phyloP scores from a whole-genome alignment of 345 rosid species.

The Euphorbia peplus region DNA sequence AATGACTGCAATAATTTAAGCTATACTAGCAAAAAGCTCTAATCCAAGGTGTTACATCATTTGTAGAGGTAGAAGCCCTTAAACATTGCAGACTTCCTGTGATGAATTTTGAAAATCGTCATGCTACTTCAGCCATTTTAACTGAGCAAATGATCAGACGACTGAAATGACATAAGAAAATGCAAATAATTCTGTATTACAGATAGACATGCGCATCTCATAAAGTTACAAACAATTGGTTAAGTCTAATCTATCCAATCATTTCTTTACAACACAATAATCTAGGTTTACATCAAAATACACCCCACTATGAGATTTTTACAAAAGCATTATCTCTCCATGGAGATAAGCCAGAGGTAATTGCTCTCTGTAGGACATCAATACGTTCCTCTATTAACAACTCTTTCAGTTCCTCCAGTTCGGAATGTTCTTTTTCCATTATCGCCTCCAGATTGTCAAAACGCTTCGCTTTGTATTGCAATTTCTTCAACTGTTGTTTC shows the following conservation, averaged over 20 bases:
- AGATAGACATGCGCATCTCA: not conserved
- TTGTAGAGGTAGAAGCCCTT: too few relatives aligned
- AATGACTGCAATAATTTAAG: too few relatives aligned
- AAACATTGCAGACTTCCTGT: too few relatives aligned
- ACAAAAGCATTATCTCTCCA: constrained; percentile 49
- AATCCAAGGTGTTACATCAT: not conserved
- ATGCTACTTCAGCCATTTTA: not conserved
- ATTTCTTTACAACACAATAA: constrained; percentile 13
- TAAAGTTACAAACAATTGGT: not conserved
- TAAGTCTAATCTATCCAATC: constrained; percentile 8
- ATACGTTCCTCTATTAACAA: constrained; percentile 24
- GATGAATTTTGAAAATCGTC: not conserved
- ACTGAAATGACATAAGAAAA: not conserved
- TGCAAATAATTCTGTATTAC: not conserved
- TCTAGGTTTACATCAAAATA: constrained; percentile 14
- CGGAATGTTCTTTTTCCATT: constrained; percentile 70
- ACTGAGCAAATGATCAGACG: not conserved
- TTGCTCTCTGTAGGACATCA: constrained; percentile 39
- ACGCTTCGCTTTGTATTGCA: constrained; percentile 62
- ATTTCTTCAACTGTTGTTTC: constrained; percentile 58
- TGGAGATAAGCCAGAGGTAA: constrained; percentile 46
- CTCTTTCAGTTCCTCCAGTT: constrained; percentile 51
- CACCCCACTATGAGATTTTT: constrained; percentile 25
- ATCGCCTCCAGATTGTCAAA: constrained; percentile 62
- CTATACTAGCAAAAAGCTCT: not conserved